Evolutionary conservation across 2,329 filamentous ascomycete species (phyloP).

Genomic region (Mycosphaerella arachidis): DNA sequence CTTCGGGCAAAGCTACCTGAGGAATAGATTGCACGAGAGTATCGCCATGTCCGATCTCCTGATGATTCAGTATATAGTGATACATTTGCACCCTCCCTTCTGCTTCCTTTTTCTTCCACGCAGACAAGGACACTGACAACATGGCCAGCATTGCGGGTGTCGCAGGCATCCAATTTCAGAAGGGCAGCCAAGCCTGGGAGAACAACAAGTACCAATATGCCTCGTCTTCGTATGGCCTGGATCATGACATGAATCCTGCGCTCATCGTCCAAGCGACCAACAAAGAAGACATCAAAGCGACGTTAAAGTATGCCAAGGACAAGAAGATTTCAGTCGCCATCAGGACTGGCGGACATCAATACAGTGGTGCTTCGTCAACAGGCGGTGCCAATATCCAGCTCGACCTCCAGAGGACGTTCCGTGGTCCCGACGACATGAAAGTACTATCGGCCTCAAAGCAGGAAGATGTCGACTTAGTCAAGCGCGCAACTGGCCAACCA

Average conservation of each 20-base stretch:
- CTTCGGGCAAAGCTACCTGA: no score
- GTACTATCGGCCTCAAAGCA: neutral
- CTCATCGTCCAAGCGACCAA: slow-evolving; percentile 44
- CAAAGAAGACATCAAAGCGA: slow-evolving; percentile 41
- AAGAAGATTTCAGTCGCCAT: slow-evolving; percentile 44
- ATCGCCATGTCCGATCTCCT: no score
- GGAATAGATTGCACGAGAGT: no score
- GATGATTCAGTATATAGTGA: no score
- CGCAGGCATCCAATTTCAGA: neutral
- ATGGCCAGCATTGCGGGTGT: neutral
- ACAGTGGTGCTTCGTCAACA: slow-evolving; percentile 48
- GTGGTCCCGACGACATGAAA: slow-evolving; percentile 3
- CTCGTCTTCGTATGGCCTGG: slow-evolving; percentile 1
- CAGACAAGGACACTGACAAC: neutral
- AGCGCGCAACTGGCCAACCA: neutral
- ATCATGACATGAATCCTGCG: slow-evolving; percentile 32
- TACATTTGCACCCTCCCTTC: no score
- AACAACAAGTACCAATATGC: slow-evolving; percentile 9
- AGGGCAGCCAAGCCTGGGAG: neutral
- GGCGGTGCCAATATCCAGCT: slow-evolving; percentile 44
- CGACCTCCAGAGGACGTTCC: slow-evolving; percentile 41
- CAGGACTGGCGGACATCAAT: slow-evolving; percentile 48
- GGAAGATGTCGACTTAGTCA: slow-evolving; percentile 12
- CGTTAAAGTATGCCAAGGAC: slow-evolving; percentile 40
- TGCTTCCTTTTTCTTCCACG: neutral